A percentile compares a stretch with the other conserved stretches of the same genome.
Conservation (phyloP, 2,329 filamentous ascomycete species). For the Immersiporthe knoxdaviesiana region DNA sequence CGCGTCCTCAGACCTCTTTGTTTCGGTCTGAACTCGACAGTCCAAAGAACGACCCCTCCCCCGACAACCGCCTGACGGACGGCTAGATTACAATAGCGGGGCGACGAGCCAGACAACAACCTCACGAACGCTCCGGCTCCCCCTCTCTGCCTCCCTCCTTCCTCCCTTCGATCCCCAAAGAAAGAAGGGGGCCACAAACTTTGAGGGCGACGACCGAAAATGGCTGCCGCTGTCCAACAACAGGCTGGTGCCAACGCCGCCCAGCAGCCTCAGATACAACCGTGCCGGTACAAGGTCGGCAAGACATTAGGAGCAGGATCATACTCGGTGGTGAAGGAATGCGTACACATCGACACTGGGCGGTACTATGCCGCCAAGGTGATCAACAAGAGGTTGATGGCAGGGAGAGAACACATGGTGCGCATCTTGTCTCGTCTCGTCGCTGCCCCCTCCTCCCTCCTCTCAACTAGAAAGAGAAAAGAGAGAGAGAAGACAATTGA, state of each 20-base stretch:
- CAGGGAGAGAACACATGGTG: slow-evolving; percentile 97
- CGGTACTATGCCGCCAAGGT: slow-evolving; percentile 99
- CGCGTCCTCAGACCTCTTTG: background rate
- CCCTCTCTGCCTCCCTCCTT: background rate
- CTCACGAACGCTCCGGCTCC: background rate
- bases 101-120: slow-evolving; percentile 3
- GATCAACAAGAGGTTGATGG: slow-evolving; percentile 98
- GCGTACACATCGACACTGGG: slow-evolving; percentile 96
- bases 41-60: background rate
- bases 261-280: slow-evolving; percentile 73
- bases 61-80: slow-evolving; percentile 1
- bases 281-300: slow-evolving; percentile 97
- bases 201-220: slow-evolving; percentile 22
- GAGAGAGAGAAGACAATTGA: background rate
- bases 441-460: background rate
- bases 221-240: slow-evolving; percentile 29
- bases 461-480: background rate
- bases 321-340: slow-evolving; percentile 98
- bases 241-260: slow-evolving; percentile 31
- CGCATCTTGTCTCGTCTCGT: slow-evolving; percentile 25
- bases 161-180: background rate
- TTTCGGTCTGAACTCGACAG: background rate
- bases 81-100: slow-evolving; percentile 3
- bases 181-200: background rate
- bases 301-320: slow-evolving; percentile 96